phyloP scores from a whole-genome alignment of 805 yeast species.

The Yarrowia phangngaensis region DNA sequence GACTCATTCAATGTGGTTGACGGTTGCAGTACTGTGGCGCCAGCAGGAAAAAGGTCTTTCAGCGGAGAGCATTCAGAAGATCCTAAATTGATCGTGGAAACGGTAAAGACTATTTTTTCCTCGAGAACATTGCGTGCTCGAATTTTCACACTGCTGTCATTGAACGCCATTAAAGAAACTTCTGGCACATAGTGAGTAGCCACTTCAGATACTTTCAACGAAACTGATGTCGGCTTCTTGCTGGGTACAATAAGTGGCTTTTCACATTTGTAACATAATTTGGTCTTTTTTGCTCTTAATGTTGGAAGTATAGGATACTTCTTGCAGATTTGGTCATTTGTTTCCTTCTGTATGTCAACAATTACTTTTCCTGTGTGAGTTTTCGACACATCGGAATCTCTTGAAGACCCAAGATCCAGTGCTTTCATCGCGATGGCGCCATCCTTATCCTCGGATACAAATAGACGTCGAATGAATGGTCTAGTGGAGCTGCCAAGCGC shows the following conservation, averaged over 20 bases:
- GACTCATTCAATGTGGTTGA: slow-evolving; percentile 1
- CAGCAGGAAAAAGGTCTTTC: slow-evolving; percentile 3
- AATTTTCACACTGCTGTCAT: not conserved
- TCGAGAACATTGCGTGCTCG: slow-evolving; percentile 6
- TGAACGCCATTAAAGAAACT: not conserved
- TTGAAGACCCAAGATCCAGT: not conserved
- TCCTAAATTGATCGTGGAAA: slow-evolving; percentile 2
- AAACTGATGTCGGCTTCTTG: slow-evolving; percentile 8
- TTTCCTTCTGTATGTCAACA: not conserved
- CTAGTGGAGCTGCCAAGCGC: slow-evolving; percentile 11
- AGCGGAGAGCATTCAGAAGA: not conserved
- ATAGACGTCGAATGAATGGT: slow-evolving; percentile 9
- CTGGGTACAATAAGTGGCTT: slow-evolving; percentile 2
- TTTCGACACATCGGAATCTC: slow-evolving; percentile 4
- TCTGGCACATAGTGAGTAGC: slow-evolving; percentile 8
- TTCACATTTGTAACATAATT: slow-evolving; percentile 9
- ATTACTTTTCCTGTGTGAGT: not conserved
- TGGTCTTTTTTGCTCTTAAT: slow-evolving; percentile 8
- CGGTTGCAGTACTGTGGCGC: slow-evolving; percentile 7
- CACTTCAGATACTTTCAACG: slow-evolving; percentile 5
- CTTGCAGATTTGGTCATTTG: too few relatives aligned
- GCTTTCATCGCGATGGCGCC: slow-evolving; percentile 2
- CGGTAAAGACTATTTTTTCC: slow-evolving; percentile 13
- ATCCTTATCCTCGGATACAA: slow-evolving; percentile 9
- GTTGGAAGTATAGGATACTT: slow-evolving; percentile 1